A percentile compares a stretch with the other conserved stretches of the same genome.
Evolutionary conservation across 768 basidiomycete genomes (phyloP).

Genomic region (Naganishia friedmannii): DNA sequence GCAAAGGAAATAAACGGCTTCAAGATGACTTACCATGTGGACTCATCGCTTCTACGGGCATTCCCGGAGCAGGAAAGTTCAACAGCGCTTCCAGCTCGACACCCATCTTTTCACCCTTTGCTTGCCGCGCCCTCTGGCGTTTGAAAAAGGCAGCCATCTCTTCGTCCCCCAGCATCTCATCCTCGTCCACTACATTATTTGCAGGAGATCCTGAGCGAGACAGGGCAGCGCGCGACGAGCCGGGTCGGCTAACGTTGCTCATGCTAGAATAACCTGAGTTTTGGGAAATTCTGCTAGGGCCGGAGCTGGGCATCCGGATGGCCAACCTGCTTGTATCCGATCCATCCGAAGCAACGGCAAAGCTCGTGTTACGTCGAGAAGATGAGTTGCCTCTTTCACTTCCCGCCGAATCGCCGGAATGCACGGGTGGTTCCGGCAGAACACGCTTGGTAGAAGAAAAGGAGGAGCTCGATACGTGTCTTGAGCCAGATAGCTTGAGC

Average conservation of each 20-base stretch:
- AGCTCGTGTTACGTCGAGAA: background rate
- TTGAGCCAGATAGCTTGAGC: background rate
- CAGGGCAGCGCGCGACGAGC: background rate
- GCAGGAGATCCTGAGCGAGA: slow-evolving; percentile 27
- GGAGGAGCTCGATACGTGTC: slow-evolving; percentile 2
- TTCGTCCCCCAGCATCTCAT: slow-evolving; percentile 67
- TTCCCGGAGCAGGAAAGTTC: slow-evolving; percentile 85
- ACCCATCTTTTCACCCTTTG: slow-evolving; percentile 67
- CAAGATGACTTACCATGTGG: slow-evolving; percentile 29
- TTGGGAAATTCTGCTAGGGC: slow-evolving; percentile 1
- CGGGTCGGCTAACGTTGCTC: slow-evolving; percentile 3
- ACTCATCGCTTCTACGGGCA: slow-evolving; percentile 56
- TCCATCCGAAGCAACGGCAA: background rate
- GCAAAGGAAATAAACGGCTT: background rate
- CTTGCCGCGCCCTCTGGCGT: slow-evolving; percentile 80
- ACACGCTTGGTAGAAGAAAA: slow-evolving; percentile 1
- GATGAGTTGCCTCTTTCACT: background rate
- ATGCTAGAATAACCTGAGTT: slow-evolving; percentile 16
- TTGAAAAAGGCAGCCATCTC: slow-evolving; percentile 95
- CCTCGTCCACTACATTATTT: slow-evolving; percentile 37
- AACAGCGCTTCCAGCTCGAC: slow-evolving; percentile 83
- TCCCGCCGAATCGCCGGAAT: background rate
- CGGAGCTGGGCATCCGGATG: too few species aligned
- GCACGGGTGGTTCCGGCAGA: slow-evolving; percentile 10
- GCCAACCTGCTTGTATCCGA: background rate